Percentiles rank a stretch among this genome's conserved stretches.
phyloP scores from a whole-genome alignment of 148 eudicot species.

The Vaccinium vitisidaea region DNA sequence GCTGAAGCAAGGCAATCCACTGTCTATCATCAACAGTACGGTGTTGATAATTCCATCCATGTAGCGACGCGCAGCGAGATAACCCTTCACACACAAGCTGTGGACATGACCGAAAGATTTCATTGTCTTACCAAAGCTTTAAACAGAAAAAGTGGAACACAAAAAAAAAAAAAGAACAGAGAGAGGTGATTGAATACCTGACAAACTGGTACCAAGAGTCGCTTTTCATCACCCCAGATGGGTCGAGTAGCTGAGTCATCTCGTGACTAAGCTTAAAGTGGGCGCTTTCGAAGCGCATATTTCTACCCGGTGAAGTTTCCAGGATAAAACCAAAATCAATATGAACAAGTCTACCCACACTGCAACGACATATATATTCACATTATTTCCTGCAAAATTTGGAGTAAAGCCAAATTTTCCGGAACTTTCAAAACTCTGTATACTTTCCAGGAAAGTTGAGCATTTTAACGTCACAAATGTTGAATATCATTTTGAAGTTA shows the following conservation, averaged over 20 bases:
- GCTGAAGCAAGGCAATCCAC: slow-evolving; percentile 98
- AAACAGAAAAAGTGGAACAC: neutral
- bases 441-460: neutral
- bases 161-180: neutral
- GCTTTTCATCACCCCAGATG: slow-evolving; percentile 96
- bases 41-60: slow-evolving; percentile 98
- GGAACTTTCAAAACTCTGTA: neutral
- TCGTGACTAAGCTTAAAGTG: slow-evolving; percentile 99
- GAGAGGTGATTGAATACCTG: slow-evolving; percentile 40
- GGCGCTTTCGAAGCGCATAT: slow-evolving; percentile 99
- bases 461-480: neutral
- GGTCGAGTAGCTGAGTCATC: slow-evolving; percentile 98
- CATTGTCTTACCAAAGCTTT: neutral
- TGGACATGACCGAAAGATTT: slow-evolving; percentile 14
- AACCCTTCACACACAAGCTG: slow-evolving; percentile 97
- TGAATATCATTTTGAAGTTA: neutral
- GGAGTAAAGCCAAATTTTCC: neutral
- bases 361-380: slow-evolving; percentile 37
- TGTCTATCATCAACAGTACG: slow-evolving; percentile 80
- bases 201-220: slow-evolving; percentile 91
- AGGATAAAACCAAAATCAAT: slow-evolving; percentile 97
- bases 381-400: neutral
- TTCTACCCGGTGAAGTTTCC: slow-evolving; percentile 96
- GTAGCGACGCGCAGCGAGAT: slow-evolving; percentile 88
- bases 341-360: slow-evolving; percentile 94